phyloP scores from a whole-genome alignment of 208 protist genomes.

The Wallacemonas sp. region DNA sequence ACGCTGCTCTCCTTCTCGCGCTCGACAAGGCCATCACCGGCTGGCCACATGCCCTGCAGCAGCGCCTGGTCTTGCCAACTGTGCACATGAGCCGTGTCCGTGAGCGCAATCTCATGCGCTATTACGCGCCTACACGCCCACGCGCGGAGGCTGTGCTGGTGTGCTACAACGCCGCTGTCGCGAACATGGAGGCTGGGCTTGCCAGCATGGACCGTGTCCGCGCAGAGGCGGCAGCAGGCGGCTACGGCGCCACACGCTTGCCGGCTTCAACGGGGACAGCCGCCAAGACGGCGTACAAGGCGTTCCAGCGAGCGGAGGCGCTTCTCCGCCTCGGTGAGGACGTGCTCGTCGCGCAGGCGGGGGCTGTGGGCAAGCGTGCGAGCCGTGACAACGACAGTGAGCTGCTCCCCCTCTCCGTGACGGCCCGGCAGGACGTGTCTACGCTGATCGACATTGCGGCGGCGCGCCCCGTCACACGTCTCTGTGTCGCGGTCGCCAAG shows the following conservation, averaged over 20 bases:
- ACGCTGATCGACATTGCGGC: constrained; percentile 28
- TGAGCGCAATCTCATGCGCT: not conserved
- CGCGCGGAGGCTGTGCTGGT: constrained; percentile 51
- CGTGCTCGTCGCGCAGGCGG: constrained; percentile 2
- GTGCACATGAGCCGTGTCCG: constrained; percentile 4
- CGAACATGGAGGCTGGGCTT: constrained; percentile 38
- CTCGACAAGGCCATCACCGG: constrained; percentile 33
- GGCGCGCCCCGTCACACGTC: constrained; percentile 22
- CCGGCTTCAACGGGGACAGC: constrained; percentile 11
- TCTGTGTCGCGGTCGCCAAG: constrained; percentile 58
- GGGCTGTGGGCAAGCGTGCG: not conserved
- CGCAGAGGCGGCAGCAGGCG: constrained; percentile 15
- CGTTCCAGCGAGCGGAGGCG: constrained; percentile 32
- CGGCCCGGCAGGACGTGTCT: constrained; percentile 30
- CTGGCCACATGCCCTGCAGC: constrained; percentile 48
- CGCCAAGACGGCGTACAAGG: constrained; percentile 50
- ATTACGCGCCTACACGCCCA: constrained; percentile 15
- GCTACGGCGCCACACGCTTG: constrained; percentile 11
- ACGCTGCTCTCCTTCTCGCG: constrained; percentile 39
- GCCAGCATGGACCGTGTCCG: constrained; percentile 33
- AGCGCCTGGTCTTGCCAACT: constrained; percentile 25
- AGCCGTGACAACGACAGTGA: not conserved
- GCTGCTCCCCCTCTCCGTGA: constrained; percentile 20
- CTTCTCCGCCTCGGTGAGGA: constrained; percentile 4
- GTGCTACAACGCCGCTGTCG: constrained; percentile 56